These are phyloP conservation scores for Harrya chromipes DNA, from an alignment of 768 basidiomycete genomes.

Conservation along the genomic window DNA sequence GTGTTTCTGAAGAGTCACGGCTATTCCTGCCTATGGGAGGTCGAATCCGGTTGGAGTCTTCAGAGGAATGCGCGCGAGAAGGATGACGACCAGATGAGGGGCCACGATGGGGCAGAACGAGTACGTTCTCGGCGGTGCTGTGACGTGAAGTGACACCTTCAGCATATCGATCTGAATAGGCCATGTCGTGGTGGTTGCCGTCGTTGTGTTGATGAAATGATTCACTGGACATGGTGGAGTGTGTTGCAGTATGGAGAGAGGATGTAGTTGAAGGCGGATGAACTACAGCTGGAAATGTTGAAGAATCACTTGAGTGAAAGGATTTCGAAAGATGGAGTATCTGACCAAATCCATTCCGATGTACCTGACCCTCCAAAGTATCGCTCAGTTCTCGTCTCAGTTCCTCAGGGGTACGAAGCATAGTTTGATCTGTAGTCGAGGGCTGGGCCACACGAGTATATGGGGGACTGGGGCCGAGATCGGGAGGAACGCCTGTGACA, in stretches of 20 bases:
- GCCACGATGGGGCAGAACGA: background rate
- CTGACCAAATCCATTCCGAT: background rate
- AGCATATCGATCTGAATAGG: background rate
- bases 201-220: constrained; percentile 4
- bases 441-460: constrained; percentile 10
- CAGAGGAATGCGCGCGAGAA: constrained; percentile 3
- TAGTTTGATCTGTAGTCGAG: background rate
- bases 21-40: background rate
- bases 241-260: background rate
- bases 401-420: constrained; percentile 11
- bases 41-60: background rate
- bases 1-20: constrained; percentile 1
- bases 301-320: background rate
- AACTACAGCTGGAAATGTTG: background rate
- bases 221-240: constrained; percentile 2
- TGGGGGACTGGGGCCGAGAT: constrained; percentile 27
- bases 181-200: background rate
- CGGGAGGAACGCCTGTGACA: constrained; percentile 1
- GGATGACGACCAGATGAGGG: background rate
- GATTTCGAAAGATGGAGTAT: background rate
- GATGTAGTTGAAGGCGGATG: background rate
- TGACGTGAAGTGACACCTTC: constrained; percentile 22
- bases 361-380: constrained; percentile 2
- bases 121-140: constrained; percentile 31
- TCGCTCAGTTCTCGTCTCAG: constrained; percentile 14